Percentiles rank a stretch among this genome's conserved stretches.
These are phyloP conservation scores for Hypsizygus marmoreus DNA, from an alignment of 768 basidiomycete genomes.

Conservation along the genomic window DNA sequence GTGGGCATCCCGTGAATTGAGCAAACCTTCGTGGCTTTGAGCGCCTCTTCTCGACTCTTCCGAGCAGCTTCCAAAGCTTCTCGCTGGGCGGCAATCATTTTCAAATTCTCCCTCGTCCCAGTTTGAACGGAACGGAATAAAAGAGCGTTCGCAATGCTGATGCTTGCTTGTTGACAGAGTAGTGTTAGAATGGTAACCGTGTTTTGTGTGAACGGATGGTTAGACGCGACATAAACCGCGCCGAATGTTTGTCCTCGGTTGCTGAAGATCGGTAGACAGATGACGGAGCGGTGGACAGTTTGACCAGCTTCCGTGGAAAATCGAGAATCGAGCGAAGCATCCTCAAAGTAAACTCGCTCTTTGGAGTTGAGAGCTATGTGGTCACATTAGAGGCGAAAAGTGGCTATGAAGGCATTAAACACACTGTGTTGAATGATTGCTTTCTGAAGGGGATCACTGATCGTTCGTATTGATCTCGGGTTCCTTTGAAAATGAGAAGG, in stretches of 20 bases:
- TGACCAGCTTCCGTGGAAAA: slow-evolving; percentile 71
- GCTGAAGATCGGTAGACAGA: slow-evolving; percentile 73
- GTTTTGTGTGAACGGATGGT: slow-evolving; percentile 63
- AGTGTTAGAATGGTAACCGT: slow-evolving; percentile 63
- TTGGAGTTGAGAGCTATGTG: slow-evolving; percentile 69
- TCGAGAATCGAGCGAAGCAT: slow-evolving; percentile 63
- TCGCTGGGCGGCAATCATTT: slow-evolving; percentile 74
- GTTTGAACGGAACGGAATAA: slow-evolving; percentile 74
- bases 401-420: slow-evolving; percentile 17
- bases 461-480: slow-evolving; percentile 57
- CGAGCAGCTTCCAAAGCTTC: slow-evolving; percentile 72
- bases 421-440: slow-evolving; percentile 68
- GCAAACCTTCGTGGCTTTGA: slow-evolving; percentile 72
- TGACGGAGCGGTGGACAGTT: slow-evolving; percentile 58
- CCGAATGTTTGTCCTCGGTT: slow-evolving; percentile 78
- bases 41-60: slow-evolving; percentile 68
- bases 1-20: neutral
- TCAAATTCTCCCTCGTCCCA: slow-evolving; percentile 72
- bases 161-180: slow-evolving; percentile 73
- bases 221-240: slow-evolving; percentile 66
- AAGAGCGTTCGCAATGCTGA: slow-evolving; percentile 75
- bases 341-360: slow-evolving; percentile 59
- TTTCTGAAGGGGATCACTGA: slow-evolving; percentile 63
- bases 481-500: slow-evolving; percentile 39
- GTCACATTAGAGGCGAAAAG: too few species aligned